Base-by-base conservation (phyloP, 1,284 basidiomycete genomes). In the Quambalaria eucalypti region DNA sequence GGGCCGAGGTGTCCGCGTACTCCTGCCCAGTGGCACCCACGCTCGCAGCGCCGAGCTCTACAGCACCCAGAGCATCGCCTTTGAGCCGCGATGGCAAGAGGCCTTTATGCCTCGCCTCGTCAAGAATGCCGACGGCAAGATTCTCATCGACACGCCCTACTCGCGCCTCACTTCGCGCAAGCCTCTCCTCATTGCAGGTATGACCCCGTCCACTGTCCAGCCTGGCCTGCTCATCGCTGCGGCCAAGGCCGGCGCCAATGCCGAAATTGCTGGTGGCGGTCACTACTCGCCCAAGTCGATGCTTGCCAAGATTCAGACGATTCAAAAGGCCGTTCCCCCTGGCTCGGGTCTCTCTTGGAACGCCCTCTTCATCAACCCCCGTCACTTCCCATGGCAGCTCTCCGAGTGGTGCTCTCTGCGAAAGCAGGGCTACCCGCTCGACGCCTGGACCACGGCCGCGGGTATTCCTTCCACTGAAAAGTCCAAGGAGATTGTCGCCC, bases 331-430 rank as follows among this genome's bases (percentile, higher is more conserved):
- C 54, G 60, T 65, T 51, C 61, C 68, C 50, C 63, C 69, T 8
- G 69, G 69, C 52, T 62, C 68, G 53, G 65, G 92, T 55, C 80
- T 98, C 67, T 93, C 93, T 1, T 82, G 97, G 59, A 98, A 98
- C 79, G 81, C 90, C 16, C 84, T 98, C 26, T 98, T 97, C 78
- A 98, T 98, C 82, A 97, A 98, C 78, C 93, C 90, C 67, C 87
- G 88, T 63, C 93, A 97, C 74, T 97, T 96, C 60, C 59, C 53
- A 47, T 96, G 97, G 86, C 93, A 98, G 77, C 85, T 90, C 77
- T 93, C 95, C 28, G 81, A 96, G 28, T 97, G 92, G 92, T 88
- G 92, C 76, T 88, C 95, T 78, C 89, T 98, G 88, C 86, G 90
- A 60, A 85, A 85, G 59, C 95, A 97, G 76, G 93, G 93, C 59